phyloP scores from a whole-genome alignment of 306 rosid species.

The Cicer judaicum region DNA sequence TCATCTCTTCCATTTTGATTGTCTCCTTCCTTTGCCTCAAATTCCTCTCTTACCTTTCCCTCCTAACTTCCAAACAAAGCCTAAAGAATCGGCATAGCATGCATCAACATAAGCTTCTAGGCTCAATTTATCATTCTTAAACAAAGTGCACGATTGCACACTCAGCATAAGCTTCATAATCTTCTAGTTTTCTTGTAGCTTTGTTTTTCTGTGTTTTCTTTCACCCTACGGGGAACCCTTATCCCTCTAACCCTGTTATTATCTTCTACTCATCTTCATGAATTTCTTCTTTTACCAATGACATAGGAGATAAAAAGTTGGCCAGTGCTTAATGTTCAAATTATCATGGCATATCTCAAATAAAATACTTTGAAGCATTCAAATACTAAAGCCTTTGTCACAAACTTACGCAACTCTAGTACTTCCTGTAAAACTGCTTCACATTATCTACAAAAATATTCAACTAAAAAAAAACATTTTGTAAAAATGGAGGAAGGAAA shows the following conservation, averaged over 20 bases:
- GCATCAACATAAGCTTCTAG: background rate
- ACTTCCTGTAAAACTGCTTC: background rate
- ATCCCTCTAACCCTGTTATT: background rate
- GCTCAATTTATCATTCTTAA: background rate
- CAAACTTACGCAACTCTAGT: slow-evolving; percentile 11
- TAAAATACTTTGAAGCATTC: background rate
- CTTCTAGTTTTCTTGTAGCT: background rate
- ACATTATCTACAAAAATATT: slow-evolving; percentile 19
- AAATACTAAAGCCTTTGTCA: background rate
- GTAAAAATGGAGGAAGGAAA: slow-evolving; percentile 10
- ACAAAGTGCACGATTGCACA: background rate
- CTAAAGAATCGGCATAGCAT: background rate
- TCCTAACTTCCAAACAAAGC: background rate
- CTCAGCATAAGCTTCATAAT: background rate
- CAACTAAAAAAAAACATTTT: slow-evolving; percentile 7
- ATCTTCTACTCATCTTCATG: slow-evolving; percentile 7
- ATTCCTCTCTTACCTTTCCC: background rate
- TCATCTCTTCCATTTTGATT: background rate
- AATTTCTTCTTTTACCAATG: slow-evolving; percentile 1
- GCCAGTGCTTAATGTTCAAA: slow-evolving; percentile 13
- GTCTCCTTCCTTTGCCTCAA: background rate
- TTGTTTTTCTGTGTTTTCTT: slow-evolving; percentile 15
- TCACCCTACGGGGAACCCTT: slow-evolving; percentile 16
- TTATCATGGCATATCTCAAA: slow-evolving; percentile 11
- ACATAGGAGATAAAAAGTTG: background rate